Evolutionary conservation across 805 yeast species (phyloP).

Genomic region (Lipomyces kockii): DNA sequence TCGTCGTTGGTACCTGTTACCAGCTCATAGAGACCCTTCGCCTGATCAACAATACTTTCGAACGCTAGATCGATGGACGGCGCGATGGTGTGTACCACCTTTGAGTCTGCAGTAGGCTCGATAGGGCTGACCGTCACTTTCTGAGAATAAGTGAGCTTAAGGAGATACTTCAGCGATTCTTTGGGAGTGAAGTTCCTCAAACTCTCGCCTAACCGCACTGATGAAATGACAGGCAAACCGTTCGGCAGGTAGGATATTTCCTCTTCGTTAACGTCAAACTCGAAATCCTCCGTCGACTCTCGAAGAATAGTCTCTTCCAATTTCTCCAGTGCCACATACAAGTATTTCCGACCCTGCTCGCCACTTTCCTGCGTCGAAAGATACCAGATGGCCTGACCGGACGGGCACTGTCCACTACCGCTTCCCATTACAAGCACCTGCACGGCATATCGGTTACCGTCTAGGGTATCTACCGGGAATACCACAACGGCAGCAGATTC

Average conservation of each 20-base stretch:
- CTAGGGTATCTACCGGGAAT: constrained; percentile 84
- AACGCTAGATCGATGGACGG: constrained; percentile 87
- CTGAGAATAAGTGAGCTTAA: constrained; percentile 33
- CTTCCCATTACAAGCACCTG: constrained; percentile 88
- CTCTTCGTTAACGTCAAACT: constrained; percentile 58
- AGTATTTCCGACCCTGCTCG: constrained; percentile 70
- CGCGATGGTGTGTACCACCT: constrained; percentile 54
- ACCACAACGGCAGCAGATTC: constrained; percentile 88
- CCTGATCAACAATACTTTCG: constrained; percentile 87
- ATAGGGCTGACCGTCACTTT: constrained; percentile 30
- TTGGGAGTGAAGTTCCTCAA: constrained; percentile 83
- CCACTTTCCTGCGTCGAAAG: constrained; percentile 73
- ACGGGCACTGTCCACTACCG: constrained; percentile 84
- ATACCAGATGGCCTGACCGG: constrained; percentile 90
- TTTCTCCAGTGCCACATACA: constrained; percentile 77
- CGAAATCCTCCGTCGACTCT: constrained; percentile 68
- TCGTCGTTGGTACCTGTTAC: constrained; percentile 95
- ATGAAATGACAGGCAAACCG: constrained; percentile 73
- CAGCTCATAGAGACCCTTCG: constrained; percentile 69
- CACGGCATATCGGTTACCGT: constrained; percentile 71
- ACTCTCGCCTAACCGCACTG: constrained; percentile 84
- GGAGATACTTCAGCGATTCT: constrained; percentile 35
- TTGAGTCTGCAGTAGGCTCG: constrained; percentile 39
- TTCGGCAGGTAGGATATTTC: constrained; percentile 58
- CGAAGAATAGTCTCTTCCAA: constrained; percentile 80